Conservation (phyloP, 192 early-diverging fungal genomes). For the Obelidium mucronatum region DNA sequence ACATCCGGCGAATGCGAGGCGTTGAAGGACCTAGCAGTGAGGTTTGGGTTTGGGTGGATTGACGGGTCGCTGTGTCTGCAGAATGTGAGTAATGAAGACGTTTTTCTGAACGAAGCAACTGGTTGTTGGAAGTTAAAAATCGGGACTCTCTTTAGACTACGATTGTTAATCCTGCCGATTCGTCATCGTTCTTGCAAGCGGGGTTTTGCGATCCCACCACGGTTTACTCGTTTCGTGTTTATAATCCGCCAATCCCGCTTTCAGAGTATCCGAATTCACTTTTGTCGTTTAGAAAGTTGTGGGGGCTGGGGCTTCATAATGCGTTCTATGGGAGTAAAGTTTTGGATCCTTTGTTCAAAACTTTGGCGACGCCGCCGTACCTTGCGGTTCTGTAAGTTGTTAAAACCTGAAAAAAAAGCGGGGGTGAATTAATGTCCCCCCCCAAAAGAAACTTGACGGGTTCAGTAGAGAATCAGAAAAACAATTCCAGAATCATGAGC, state of each 20-base stretch:
- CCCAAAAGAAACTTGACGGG: slow-evolving; percentile 4
- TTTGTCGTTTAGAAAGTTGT: neutral
- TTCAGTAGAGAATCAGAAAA: neutral
- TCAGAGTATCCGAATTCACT: neutral
- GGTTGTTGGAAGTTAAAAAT: too few species aligned
- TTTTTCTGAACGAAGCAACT: too few species aligned
- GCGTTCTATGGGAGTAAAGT: neutral
- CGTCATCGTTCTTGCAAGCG: slow-evolving; percentile 9
- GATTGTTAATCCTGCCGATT: neutral
- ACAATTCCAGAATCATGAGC: neutral
- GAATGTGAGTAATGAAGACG: too few species aligned
- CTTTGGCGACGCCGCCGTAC: too few species aligned
- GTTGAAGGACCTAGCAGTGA: too few species aligned
- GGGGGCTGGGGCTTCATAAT: too few species aligned
- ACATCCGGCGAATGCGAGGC: too few species aligned
- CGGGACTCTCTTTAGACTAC: slow-evolving; percentile 15
- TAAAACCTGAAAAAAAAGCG: too few species aligned
- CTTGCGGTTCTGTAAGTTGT: too few species aligned
- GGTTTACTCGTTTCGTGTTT: neutral
- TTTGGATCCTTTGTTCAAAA: neutral
- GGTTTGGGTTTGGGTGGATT: too few species aligned
- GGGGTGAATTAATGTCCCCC: too few species aligned
- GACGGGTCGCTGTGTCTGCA: too few species aligned
- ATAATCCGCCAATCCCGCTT: slow-evolving; percentile 14
- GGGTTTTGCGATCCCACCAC: slow-evolving; percentile 22